Evolutionary conservation across 805 yeast species (phyloP), one percentile per base, ranked within the genome.

Genomic region (Sporopachydermia lactativora): DNA sequence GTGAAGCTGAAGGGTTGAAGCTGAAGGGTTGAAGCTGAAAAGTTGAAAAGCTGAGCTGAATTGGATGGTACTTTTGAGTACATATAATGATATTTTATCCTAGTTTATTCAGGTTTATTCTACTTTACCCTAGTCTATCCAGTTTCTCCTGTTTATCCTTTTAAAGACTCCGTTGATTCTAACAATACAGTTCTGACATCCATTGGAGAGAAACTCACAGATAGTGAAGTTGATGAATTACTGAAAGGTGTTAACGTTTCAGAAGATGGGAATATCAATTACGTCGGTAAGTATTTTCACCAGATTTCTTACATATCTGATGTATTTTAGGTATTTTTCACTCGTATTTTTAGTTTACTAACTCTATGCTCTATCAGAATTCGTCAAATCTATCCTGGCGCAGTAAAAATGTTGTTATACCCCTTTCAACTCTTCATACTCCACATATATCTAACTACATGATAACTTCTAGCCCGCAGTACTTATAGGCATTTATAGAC

Each of bases 171-270:
- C n/a, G n/a, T n/a, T n/a, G n/a, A n/a, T n/a, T n/a, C n/a, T n/a
- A n/a, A n/a, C n/a, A n/a, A 28, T 42, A 14, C 31, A 53, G 58
- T 92, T 59, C 70, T 92, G 55, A 92, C 98, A 24, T 81, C 95
- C 4, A 77, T 92, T 51, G 99, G 99, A 45, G 99, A 92, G 63
- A 88, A 88, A 63, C 68, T 92, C 51, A 62, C 81, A 13, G 95
- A 86, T 51, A 68, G 75, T 36, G 99, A 92, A 64, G 96, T 92
- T 41, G 96, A 89, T 52, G 98, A 94, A 62, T 72, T 92, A 52
- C 72, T 92, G 55, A 92, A 89, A 64, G 97, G 97, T 48, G 94
- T 94, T 44, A 82, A 81, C 52, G 88, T 88, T 42, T 85, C 95
- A 40, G 73, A 84, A 49, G 96, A 92, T 47, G 96, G 96, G 42